These are phyloP conservation scores for Cladosporium velox DNA, from an alignment of 2,329 filamentous ascomycete genomes.

Conservation along the genomic window DNA sequence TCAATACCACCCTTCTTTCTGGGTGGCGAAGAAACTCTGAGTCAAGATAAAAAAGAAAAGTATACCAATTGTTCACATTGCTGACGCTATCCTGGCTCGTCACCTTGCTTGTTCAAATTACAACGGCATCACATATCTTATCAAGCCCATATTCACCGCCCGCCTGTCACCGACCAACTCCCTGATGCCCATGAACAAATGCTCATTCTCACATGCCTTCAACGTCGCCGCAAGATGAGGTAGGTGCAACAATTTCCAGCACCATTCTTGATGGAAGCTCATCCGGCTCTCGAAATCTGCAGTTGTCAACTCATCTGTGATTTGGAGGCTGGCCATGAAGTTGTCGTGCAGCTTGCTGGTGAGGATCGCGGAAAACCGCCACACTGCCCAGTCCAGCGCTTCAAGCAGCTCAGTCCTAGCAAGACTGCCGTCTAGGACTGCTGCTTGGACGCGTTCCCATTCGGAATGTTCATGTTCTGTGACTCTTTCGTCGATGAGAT, in stretches of 20 bases:
- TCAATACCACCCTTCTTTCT: constrained; percentile 76
- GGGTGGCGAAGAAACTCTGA: constrained; percentile 73
- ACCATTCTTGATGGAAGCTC: neutral
- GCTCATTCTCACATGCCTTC: neutral
- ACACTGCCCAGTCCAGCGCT: neutral
- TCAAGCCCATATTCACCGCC: neutral
- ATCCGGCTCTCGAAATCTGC: too few relatives aligned
- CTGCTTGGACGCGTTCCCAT: neutral
- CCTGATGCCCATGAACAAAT: neutral
- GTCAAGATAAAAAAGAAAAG: too few relatives aligned
- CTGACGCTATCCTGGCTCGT: neutral
- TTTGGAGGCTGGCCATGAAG: neutral
- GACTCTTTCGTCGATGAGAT: neutral
- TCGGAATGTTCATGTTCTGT: neutral
- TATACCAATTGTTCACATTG: neutral
- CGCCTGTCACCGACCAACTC: neutral
- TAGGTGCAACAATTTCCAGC: neutral
- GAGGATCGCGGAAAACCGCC: neutral
- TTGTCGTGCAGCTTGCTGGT: neutral
- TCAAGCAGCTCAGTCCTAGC: neutral
- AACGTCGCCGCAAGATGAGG: neutral
- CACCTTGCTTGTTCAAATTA: neutral
- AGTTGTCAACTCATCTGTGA: neutral
- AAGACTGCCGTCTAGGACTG: neutral
- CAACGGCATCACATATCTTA: neutral